These are phyloP conservation scores for Yarrowia galli DNA, from an alignment of 1,139 yeast species.

Conservation along the genomic window DNA sequence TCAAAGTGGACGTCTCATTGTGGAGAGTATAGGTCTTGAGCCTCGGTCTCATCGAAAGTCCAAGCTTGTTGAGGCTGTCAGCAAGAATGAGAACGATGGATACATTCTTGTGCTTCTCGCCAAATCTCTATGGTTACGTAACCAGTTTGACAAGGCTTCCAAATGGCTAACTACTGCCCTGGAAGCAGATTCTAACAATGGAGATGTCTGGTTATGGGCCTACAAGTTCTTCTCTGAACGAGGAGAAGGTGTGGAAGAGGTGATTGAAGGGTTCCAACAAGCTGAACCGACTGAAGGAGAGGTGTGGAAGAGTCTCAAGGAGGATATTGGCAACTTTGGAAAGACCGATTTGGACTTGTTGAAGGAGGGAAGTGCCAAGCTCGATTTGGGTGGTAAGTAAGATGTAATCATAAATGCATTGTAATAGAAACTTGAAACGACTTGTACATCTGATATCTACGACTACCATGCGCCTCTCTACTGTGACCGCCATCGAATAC, in stretches of 20 bases:
- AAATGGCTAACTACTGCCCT: conserved; percentile 81
- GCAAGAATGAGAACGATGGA: conserved; percentile 67
- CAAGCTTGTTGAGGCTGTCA: conserved; percentile 74
- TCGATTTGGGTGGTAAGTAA: background rate
- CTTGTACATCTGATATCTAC: no score
- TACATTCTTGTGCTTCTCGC: conserved; percentile 71
- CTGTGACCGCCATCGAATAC: no score
- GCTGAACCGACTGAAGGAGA: conserved; percentile 24
- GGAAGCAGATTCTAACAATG: conserved; percentile 61
- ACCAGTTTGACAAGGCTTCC: conserved; percentile 68
- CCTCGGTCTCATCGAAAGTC: conserved; percentile 63
- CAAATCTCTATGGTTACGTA: conserved; percentile 69
- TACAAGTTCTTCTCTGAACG: conserved; percentile 53
- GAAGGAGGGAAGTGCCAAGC: background rate
- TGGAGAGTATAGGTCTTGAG: conserved; percentile 61
- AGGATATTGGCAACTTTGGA: conserved; percentile 6
- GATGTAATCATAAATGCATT: no score
- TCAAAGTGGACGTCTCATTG: conserved; percentile 66
- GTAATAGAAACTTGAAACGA: no score
- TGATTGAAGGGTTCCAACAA: conserved; percentile 8
- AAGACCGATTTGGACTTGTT: conserved; percentile 2
- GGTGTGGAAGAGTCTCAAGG: conserved; percentile 4
- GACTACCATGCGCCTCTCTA: no score
- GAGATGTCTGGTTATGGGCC: conserved; percentile 82
- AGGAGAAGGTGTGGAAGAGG: conserved; percentile 7